phyloP scores from a whole-genome alignment of 306 rosid genomes.

The Betula pendula region DNA sequence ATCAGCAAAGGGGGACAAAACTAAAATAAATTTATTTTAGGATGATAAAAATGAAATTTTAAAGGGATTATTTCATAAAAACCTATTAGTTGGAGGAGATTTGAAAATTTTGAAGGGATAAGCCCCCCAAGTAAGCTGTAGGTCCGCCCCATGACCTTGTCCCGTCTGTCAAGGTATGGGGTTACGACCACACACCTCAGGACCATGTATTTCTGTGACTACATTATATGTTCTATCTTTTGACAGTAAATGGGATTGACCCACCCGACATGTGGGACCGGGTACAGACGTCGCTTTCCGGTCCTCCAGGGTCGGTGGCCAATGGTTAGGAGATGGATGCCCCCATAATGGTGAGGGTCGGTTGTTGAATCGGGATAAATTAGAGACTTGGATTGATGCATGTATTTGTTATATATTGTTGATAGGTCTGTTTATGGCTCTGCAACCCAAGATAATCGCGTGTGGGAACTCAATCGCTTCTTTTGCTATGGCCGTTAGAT shows the following conservation, averaged over 20 bases:
- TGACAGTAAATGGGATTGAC: slow-evolving; percentile 42
- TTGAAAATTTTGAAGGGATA: no score
- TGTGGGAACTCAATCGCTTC: slow-evolving; percentile 94
- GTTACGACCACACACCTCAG: neutral
- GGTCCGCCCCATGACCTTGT: no score
- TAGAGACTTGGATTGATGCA: neutral
- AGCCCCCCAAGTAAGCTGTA: no score
- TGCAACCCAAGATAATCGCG: slow-evolving; percentile 95
- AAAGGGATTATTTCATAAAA: no score
- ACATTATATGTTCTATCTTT: neutral
- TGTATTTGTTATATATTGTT: neutral
- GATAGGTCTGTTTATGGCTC: slow-evolving; percentile 93
- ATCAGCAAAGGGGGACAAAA: no score
- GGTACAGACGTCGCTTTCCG: slow-evolving; percentile 37
- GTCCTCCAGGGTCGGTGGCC: slow-evolving; percentile 47
- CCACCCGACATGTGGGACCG: slow-evolving; percentile 82
- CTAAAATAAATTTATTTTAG: no score
- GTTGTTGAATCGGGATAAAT: slow-evolving; percentile 26
- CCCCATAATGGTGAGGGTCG: slow-evolving; percentile 11
- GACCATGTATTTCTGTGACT: neutral
- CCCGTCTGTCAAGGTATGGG: neutral
- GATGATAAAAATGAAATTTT: no score
- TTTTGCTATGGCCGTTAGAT: slow-evolving; percentile 92
- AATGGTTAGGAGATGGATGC: slow-evolving; percentile 8
- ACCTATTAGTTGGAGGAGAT: no score